phyloP scores from a whole-genome alignment of 2,329 filamentous ascomycete genomes.

The Fusarium keratoplasticum region DNA sequence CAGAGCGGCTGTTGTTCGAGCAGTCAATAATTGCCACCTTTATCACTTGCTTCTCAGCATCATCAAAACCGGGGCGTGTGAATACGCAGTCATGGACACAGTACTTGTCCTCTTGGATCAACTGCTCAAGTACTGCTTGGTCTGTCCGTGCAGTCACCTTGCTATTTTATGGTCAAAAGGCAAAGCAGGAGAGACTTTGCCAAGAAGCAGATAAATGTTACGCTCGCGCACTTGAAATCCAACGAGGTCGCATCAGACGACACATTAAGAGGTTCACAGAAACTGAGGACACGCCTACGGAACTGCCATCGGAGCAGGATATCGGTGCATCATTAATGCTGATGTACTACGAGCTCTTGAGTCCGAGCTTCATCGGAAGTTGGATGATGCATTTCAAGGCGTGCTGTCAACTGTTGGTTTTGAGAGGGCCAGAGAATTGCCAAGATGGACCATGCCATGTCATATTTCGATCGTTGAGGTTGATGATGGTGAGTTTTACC shows the following conservation, averaged over 20 bases:
- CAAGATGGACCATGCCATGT: not conserved
- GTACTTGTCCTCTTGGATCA: not conserved
- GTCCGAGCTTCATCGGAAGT: not conserved
- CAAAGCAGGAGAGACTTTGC: not conserved
- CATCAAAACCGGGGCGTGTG: not conserved
- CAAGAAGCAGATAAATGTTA: not conserved
- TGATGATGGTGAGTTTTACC: not conserved
- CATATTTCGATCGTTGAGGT: not conserved
- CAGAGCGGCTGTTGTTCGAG: not conserved
- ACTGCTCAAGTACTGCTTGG: not conserved
- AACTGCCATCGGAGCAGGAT: not conserved
- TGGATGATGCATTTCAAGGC: not conserved
- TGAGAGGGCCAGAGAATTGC: not conserved
- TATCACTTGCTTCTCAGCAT: not conserved
- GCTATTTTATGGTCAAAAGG: not conserved
- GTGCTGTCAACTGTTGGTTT: not conserved
- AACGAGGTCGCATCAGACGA: not conserved
- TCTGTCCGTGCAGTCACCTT: not conserved
- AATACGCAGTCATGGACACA: not conserved
- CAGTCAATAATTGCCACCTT: not conserved
- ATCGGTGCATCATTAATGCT: not conserved
- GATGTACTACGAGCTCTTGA: not conserved
- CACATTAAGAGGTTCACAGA: not conserved
- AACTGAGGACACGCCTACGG: not conserved
- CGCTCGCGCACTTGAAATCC: not conserved